Evolutionary conservation across 2,329 filamentous ascomycete species (phyloP).

Genomic region (Purpureocillium lavendulum): DNA sequence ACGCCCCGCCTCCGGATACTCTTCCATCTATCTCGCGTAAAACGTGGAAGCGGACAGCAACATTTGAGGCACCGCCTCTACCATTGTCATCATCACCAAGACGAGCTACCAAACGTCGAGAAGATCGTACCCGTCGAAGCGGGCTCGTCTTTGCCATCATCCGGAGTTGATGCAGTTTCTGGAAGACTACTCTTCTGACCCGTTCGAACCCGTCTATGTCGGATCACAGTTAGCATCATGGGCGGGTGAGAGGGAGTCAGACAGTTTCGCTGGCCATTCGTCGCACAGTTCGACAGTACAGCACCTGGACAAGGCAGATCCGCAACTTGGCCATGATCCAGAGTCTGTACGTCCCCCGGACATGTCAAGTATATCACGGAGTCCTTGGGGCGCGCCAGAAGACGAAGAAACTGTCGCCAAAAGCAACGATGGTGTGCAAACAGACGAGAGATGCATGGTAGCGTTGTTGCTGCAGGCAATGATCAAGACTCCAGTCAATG

Average conservation of each 20-base stretch:
- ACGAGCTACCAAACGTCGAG: slow-evolving; percentile 1
- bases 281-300: not conserved
- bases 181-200: slow-evolving; percentile 1
- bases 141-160: not conserved
- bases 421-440: slow-evolving; percentile 1
- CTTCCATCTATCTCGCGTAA: not conserved
- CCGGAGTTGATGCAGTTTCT: not conserved
- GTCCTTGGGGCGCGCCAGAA: slow-evolving; percentile 1
- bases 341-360: too few relatives aligned
- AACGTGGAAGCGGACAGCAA: not conserved
- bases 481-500: slow-evolving; percentile 1
- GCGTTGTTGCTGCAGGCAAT: slow-evolving; percentile 3
- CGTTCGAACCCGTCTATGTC: not conserved
- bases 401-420: slow-evolving; percentile 1
- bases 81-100: not conserved
- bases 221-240: not conserved
- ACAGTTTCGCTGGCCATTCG: not conserved
- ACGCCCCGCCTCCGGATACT: slow-evolving; percentile 1
- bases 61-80: not conserved
- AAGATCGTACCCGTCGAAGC: not conserved
- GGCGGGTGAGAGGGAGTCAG: not conserved
- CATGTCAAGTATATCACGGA: slow-evolving; percentile 1
- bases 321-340: not conserved
- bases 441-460: slow-evolving; percentile 1
- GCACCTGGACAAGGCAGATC: not conserved